These are phyloP conservation scores for Pyronema domesticum DNA, from an alignment of 495 filamentous ascomycete species.

Conservation along the genomic window DNA sequence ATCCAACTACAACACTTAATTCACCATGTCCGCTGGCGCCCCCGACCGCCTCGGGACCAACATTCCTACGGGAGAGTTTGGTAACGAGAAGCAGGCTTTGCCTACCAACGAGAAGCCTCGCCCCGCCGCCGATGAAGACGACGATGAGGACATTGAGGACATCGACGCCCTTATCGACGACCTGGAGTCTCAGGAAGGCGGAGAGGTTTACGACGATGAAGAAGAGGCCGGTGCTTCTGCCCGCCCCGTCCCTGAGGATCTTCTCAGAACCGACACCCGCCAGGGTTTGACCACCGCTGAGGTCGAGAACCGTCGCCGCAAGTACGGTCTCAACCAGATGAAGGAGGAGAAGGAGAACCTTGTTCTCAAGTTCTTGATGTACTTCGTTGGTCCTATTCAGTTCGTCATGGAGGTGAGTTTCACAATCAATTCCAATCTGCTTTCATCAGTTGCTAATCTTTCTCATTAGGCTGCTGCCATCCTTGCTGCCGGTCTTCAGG, in stretches of 20 bases:
- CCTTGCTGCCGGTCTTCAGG: conserved; percentile 60
- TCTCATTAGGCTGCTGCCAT: conserved; percentile 44
- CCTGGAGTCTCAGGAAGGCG: conserved; percentile 58
- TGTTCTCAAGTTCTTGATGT: conserved; percentile 65
- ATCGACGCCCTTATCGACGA: conserved; percentile 71
- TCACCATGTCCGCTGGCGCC: conserved; percentile 14
- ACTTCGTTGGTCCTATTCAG: conserved; percentile 81
- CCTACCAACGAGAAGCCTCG: conserved; percentile 18
- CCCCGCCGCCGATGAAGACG: conserved; percentile 24
- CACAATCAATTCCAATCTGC: background rate
- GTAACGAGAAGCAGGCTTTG: conserved; percentile 17
- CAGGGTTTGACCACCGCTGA: conserved; percentile 51
- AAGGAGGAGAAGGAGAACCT: conserved; percentile 75
- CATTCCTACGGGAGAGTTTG: conserved; percentile 20
- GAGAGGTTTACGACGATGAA: conserved; percentile 37
- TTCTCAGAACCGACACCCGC: conserved; percentile 52
- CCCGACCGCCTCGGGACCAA: conserved; percentile 21
- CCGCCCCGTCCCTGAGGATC: conserved; percentile 42
- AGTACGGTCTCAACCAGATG: conserved; percentile 75
- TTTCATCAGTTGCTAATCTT: conserved; percentile 7
- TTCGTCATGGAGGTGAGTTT: conserved; percentile 76
- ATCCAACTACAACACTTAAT: background rate
- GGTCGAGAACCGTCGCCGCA: conserved; percentile 49
- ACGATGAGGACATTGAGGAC: conserved; percentile 53
- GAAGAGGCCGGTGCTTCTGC: conserved; percentile 30